These are phyloP conservation scores for Gaultheria prostrata DNA, from an alignment of 148 eudicot genomes.

Conservation along the genomic window DNA sequence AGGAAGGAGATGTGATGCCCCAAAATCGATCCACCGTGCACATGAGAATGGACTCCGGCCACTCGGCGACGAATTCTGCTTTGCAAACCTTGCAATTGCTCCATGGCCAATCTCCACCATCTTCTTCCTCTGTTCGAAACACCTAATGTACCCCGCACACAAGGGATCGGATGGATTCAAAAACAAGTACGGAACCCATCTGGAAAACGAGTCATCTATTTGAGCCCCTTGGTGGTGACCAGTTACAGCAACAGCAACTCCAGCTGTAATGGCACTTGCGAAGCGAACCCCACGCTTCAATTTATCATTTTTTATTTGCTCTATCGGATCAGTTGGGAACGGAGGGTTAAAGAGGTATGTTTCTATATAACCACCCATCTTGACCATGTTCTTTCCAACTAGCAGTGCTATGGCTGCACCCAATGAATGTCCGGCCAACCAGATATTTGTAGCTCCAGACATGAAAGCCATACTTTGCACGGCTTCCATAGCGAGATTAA, in stretches of 20 bases:
- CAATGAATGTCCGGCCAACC: conserved; percentile 75
- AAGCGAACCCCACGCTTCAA: conserved; percentile 49
- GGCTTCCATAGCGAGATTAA: conserved; percentile 29
- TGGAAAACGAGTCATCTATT: conserved; percentile 34
- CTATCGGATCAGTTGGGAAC: conserved; percentile 45
- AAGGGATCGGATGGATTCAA: conserved; percentile 61
- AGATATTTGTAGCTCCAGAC: conserved; percentile 37
- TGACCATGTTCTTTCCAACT: conserved; percentile 58
- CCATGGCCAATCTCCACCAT: conserved; percentile 56
- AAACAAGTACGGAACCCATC: conserved; percentile 70
- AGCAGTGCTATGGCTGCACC: conserved; percentile 72
- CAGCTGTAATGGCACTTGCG: conserved; percentile 46
- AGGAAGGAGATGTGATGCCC: conserved; percentile 58
- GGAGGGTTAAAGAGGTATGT: conserved; percentile 84
- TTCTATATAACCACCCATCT: conserved; percentile 35
- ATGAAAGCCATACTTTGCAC: conserved; percentile 21
- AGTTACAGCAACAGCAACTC: conserved; percentile 38
- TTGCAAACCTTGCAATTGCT: conserved; percentile 46
- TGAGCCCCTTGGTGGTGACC: conserved; percentile 11
- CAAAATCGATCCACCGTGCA: conserved; percentile 35
- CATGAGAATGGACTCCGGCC: conserved; percentile 34
- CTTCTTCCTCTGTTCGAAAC: conserved; percentile 65
- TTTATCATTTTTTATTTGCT: conserved; percentile 33
- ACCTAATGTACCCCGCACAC: conserved; percentile 56
- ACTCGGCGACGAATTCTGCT: conserved; percentile 34